phyloP scores from a whole-genome alignment of 2,329 filamentous ascomycete species.

The Claviceps humidiphila region DNA sequence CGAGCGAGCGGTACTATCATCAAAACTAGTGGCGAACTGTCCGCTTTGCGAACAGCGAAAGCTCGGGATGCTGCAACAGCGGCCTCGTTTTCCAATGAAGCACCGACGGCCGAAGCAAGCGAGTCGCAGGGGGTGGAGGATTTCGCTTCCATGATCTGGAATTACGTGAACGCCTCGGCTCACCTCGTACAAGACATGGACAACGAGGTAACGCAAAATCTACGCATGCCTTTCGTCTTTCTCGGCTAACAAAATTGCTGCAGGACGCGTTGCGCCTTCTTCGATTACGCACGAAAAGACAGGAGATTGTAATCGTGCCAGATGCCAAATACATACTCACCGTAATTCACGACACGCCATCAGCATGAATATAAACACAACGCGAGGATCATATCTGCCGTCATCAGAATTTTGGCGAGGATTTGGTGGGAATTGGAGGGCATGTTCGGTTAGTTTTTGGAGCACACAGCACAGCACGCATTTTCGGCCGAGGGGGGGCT shows the following conservation, averaged over 20 bases:
- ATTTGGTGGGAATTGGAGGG: background rate
- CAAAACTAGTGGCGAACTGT: constrained; percentile 57
- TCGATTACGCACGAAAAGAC: constrained; percentile 67
- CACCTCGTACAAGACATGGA: constrained; percentile 61
- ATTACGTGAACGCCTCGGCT: constrained; percentile 57
- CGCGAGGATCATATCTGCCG: background rate
- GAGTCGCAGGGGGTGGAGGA: constrained; percentile 53
- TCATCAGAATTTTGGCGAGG: background rate
- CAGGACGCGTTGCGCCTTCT: constrained; percentile 67
- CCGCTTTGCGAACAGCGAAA: constrained; percentile 34
- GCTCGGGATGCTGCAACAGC: constrained; percentile 22
- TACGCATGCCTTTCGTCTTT: background rate
- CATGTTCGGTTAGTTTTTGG: background rate
- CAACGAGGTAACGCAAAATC: constrained; percentile 38
- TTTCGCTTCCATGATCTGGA: constrained; percentile 64
- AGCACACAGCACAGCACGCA: background rate
- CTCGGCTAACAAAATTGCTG: constrained; percentile 11
- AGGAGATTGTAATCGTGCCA: constrained; percentile 73
- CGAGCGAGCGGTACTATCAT: constrained; percentile 59
- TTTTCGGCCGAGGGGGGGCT: background rate
- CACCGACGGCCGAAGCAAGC: constrained; percentile 26
- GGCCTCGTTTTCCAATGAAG: constrained; percentile 34
- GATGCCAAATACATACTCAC: constrained; percentile 68
- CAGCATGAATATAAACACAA: constrained; percentile 31
- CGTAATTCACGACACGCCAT: constrained; percentile 69